These are phyloP conservation scores for Cucurbitaria berberidis DNA, from an alignment of 2,329 filamentous ascomycete species.

Conservation along the genomic window DNA sequence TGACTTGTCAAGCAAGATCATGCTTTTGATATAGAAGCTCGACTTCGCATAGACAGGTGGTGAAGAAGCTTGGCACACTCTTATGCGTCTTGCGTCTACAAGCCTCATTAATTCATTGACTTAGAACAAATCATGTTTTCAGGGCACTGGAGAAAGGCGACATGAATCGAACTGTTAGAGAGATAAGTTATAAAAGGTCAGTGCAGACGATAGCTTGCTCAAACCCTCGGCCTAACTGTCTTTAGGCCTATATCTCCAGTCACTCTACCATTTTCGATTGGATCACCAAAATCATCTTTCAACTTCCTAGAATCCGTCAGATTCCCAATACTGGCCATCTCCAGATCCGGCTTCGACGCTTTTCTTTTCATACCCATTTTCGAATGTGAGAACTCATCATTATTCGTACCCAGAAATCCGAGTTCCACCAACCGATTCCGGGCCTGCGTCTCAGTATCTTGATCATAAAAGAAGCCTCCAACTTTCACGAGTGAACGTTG, in stretches of 20 bases:
- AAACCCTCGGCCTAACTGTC: background rate
- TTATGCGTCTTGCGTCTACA: too few relatives aligned
- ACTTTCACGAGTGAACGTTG: constrained; percentile 17
- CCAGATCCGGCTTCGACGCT: constrained; percentile 1
- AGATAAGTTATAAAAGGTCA: background rate
- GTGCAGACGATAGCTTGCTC: background rate
- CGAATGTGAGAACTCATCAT: background rate
- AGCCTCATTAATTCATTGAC: too few relatives aligned
- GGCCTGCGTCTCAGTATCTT: constrained; percentile 19
- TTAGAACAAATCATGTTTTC: too few relatives aligned
- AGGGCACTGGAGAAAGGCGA: too few relatives aligned
- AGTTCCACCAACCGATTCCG: constrained; percentile 19
- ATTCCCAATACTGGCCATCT: background rate
- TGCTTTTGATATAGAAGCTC: background rate
- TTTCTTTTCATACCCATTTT: background rate
- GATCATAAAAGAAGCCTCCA: constrained; percentile 26
- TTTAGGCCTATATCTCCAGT: background rate
- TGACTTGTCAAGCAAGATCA: background rate
- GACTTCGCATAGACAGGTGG: background rate
- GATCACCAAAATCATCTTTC: background rate
- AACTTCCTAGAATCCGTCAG: background rate
- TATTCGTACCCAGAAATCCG: constrained; percentile 14
- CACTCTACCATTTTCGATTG: background rate
- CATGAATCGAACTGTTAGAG: background rate
- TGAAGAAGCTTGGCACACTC: too few relatives aligned